These are phyloP conservation scores for Kodamaea arcana DNA, from an alignment of 1,139 yeast species.

Conservation along the genomic window DNA sequence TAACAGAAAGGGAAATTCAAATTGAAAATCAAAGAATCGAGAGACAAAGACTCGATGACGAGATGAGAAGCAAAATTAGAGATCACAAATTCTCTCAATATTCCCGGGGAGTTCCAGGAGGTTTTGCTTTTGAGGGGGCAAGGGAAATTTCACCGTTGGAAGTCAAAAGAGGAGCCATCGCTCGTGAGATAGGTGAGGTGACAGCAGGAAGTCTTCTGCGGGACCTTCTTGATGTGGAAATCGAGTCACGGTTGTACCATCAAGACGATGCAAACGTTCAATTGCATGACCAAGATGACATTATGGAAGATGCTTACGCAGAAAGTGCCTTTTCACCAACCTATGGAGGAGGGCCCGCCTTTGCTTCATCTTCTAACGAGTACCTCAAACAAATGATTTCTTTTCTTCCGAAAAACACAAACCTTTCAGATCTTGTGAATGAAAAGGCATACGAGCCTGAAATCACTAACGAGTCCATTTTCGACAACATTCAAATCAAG, in stretches of 20 bases:
- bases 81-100: constrained; percentile 30
- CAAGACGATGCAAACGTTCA: too few relatives aligned
- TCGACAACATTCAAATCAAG: constrained; percentile 27
- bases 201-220: not conserved
- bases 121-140: constrained; percentile 7
- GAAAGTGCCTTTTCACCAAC: not conserved
- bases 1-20: constrained; percentile 24
- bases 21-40: constrained; percentile 24
- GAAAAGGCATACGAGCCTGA: constrained; percentile 73
- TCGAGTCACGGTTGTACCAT: constrained; percentile 13
- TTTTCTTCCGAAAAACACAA: constrained; percentile 27
- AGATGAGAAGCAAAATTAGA: constrained; percentile 37
- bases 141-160: constrained; percentile 5
- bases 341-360: not conserved
- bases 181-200: constrained; percentile 1
- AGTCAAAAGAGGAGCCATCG: constrained; percentile 6
- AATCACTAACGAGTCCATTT: constrained; percentile 28
- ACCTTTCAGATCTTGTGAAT: constrained; percentile 42
- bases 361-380: constrained; percentile 17
- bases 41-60: constrained; percentile 25
- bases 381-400: constrained; percentile 35
- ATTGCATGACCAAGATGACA: not conserved
- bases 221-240: constrained; percentile 25
- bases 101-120: constrained; percentile 37
- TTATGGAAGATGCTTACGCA: not conserved